Percentiles rank a stretch among this genome's conserved stretches.
Evolutionary conservation across 345 rosid genomes (phyloP).

Genomic region (Eucalyptus grandis): DNA sequence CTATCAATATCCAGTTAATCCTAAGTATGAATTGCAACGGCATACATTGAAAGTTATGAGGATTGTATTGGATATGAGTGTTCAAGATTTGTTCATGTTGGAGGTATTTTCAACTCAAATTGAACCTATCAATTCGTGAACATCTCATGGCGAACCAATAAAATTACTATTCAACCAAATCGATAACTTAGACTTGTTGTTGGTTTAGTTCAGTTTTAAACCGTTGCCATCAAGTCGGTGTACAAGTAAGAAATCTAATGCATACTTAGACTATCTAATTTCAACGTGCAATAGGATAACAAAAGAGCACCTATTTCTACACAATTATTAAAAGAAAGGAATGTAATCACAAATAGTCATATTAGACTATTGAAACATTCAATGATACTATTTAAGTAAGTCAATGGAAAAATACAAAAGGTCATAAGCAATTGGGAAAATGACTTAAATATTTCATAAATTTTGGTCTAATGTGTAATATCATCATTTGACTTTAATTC

Average conservation of each 20-base stretch:
- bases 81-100: neutral
- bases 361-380: neutral
- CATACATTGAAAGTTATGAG: neutral
- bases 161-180: neutral
- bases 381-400: neutral
- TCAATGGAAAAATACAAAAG: neutral
- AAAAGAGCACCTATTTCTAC: neutral
- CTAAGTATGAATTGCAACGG: neutral
- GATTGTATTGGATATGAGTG: neutral
- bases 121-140: fast-evolving
- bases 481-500: neutral
- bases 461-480: neutral
- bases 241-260: neutral
- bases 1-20: neutral
- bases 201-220: neutral
- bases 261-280: neutral
- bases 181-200: neutral
- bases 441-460: neutral
- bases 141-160: neutral
- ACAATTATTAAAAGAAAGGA: neutral
- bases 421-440: neutral
- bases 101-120: neutral
- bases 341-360: neutral
- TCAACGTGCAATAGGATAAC: neutral
- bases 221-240: neutral